phyloP scores from a whole-genome alignment of 352 stramenopile species.

The Peronospora destructor region DNA sequence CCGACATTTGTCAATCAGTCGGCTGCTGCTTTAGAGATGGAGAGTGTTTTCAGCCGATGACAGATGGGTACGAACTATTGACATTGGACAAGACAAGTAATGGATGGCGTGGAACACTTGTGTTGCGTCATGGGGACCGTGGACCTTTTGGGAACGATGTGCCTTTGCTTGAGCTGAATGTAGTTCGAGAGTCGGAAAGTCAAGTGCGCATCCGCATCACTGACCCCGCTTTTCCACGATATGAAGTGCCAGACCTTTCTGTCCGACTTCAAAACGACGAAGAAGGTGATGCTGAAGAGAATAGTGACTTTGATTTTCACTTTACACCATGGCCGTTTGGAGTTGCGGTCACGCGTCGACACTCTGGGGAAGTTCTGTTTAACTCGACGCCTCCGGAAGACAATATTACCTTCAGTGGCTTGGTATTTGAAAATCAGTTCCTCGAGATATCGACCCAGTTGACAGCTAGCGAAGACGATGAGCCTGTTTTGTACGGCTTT shows the following conservation, averaged over 20 bases:
- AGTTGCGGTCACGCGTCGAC: conserved; percentile 50
- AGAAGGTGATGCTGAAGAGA: not conserved
- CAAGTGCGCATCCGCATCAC: conserved; percentile 75
- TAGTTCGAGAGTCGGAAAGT: conserved; percentile 42
- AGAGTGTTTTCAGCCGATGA: conserved; percentile 65
- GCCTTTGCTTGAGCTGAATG: conserved; percentile 47
- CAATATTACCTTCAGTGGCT: conserved; percentile 40
- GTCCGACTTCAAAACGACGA: conserved; percentile 8
- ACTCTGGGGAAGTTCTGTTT: conserved; percentile 65
- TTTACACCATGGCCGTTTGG: conserved; percentile 70
- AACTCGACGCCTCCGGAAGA: conserved; percentile 62
- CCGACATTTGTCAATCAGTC: conserved; percentile 32
- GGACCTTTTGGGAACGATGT: conserved; percentile 80
- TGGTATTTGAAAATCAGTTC: conserved; percentile 85
- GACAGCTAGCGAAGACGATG: conserved; percentile 11
- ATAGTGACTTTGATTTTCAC: conserved; percentile 39
- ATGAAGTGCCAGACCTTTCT: conserved; percentile 54
- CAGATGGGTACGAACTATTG: conserved; percentile 62
- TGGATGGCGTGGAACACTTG: conserved; percentile 54
- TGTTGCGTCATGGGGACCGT: conserved; percentile 32
- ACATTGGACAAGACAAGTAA: conserved; percentile 42
- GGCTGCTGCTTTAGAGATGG: conserved; percentile 72
- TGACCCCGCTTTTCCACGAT: conserved; percentile 61
- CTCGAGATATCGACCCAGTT: conserved; percentile 78
- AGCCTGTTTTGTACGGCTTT: conserved; percentile 59